phyloP scores from a whole-genome alignment of 306 rosid genomes.

The Canavalia ensiformis region DNA sequence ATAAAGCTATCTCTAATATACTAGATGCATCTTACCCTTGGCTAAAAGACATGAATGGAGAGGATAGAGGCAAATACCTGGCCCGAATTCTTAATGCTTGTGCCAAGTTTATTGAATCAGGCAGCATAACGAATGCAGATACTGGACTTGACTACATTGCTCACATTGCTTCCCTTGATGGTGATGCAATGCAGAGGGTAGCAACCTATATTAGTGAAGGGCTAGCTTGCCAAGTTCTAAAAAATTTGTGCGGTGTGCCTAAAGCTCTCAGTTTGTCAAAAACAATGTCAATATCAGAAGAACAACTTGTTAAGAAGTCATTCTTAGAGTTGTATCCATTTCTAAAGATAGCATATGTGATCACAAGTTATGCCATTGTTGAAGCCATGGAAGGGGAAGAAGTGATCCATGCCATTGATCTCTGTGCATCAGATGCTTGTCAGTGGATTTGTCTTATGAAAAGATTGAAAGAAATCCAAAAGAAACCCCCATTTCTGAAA shows the following conservation, averaged over 20 bases:
- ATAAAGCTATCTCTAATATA: constrained; percentile 27
- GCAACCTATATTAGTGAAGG: constrained; percentile 69
- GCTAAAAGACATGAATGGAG: constrained; percentile 58
- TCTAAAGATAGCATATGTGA: constrained; percentile 58
- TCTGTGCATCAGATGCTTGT: constrained; percentile 61
- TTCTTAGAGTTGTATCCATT: constrained; percentile 51
- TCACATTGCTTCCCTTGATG: constrained; percentile 65
- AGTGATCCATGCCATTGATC: constrained; percentile 74
- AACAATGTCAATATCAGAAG: constrained; percentile 20
- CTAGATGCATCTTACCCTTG: constrained; percentile 57
- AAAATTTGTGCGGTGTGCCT: constrained; percentile 15
- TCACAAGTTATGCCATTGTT: constrained; percentile 72
- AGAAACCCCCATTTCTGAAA: constrained; percentile 61
- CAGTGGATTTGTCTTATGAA: constrained; percentile 72
- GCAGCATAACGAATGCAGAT: constrained; percentile 62
- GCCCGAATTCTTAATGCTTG: constrained; percentile 55
- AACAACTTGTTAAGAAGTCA: constrained; percentile 6
- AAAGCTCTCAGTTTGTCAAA: constrained; percentile 20
- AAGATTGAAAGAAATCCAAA: constrained; percentile 52
- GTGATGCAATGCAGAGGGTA: constrained; percentile 72
- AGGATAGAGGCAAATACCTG: constrained; percentile 60
- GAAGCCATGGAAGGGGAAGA: constrained; percentile 71
- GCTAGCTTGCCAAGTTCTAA: constrained; percentile 55
- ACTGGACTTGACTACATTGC: constrained; percentile 58
- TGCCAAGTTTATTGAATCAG: constrained; percentile 61